Base-by-base conservation (phyloP, 129 eudicot species). In the Saposhnikovia divaricata region DNA sequence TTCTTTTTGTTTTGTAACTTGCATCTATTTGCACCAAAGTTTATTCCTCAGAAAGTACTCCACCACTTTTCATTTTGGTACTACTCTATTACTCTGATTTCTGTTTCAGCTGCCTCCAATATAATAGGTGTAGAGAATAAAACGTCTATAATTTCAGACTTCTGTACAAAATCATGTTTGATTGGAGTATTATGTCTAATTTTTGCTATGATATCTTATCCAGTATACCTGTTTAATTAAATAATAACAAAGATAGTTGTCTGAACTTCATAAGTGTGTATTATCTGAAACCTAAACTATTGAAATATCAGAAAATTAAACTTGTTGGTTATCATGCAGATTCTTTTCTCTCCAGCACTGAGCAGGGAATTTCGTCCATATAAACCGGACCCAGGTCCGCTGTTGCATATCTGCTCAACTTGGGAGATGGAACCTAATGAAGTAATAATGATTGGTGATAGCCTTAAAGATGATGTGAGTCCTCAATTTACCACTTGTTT, bases 361-460 rank as follows among this genome's bases (percentile, higher is more conserved):
- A 96, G 99, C 83, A 82, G 99, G 85, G 99, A 96, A 75, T 96
- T 87, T 79, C 96, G 92, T 45, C 99, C 99, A 77, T 96, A 82
- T 57, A 96, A 96, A 84, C 99, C 99, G 63, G 95, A 96, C 81
- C 99, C 99, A 43, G 97, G 89, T 80, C 98, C 99, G 31, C 81
- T 96, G 65, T 88, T 96, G 70, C 99, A 96, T 83, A 96, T 96
- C 75, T 92, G 98, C 77, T 70, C 98, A 53, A 81, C 89, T 15
- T 96, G 99, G 99, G 89, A 85, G 66, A 82, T 96, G 72, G 85
- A 89, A 69, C 95, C 98, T 47, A 57, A 86, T 85, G 99, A 96
- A 85, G 99, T 96, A 66, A 84, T 96, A 87, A 96, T 96, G 99
- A 74, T 96, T 75, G 99, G 99, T n/a, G 98, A 92, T 84, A 96